Base-by-base conservation (phyloP, 2,329 filamentous ascomycete species). In the Torrubiella hemipterigena region DNA sequence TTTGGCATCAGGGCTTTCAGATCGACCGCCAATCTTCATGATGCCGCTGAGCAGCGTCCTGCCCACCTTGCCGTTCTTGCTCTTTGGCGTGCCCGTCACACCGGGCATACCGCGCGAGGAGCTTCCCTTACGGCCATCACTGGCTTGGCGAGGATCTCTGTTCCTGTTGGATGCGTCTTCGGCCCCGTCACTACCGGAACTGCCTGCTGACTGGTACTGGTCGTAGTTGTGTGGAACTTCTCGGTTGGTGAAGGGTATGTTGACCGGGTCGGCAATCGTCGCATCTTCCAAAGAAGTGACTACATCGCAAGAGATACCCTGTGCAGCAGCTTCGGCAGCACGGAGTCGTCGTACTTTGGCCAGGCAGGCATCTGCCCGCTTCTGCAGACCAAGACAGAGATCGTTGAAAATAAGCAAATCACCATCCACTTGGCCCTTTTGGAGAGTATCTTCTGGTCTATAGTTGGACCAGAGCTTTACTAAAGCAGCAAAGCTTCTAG, bases 401-500 rank as follows among this genome's bases (percentile, higher is more conserved):
- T 54, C 54, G 41, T 73, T 64, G 41, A 76, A 76, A 14, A 61
- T 49, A 19, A 63, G 52, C 3, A 76, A 52, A 23, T 73, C 69
- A 21, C 66, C 65, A n/a, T 69, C 58, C 3, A 46, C 44, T 3
- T 51, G 37, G 6, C 37, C 30, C 18, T 43, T 46, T 20, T 44
- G 50, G n/a, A 47, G 52, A n/a, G n/a, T n/a, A 12, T 65, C 63
- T 1, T 52, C 34, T 2, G 59, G 55, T 8, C 52, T 62, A 4
- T 61, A 51, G 23, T 84, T 78, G 1, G 81, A 66, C 83, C 83
- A 93, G 10, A 91, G 61, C 45, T 81, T 81, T 15, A 93, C 79
- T 13, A 98, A 59, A 22, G 79, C 77, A 1, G 91, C 85, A 44
- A 87, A 86, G 44, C 83, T 87, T 38, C 84, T 75, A 7, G 86